Percentiles rank a stretch among this genome's conserved stretches.
phyloP scores from a whole-genome alignment of 306 rosid genomes.

The Gleditsia sinensis region DNA sequence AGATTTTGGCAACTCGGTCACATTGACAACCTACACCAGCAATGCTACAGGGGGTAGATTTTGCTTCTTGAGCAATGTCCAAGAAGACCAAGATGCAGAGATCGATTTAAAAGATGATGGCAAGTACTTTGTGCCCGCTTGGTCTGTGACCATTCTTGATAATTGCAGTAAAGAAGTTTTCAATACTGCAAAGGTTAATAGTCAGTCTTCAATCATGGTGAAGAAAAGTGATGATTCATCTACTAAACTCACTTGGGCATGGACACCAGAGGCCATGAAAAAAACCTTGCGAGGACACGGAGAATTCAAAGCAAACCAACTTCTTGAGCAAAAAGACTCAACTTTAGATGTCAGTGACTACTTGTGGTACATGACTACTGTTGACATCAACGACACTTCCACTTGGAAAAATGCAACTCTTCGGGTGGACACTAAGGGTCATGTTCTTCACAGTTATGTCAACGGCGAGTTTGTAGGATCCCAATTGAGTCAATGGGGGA shows the following conservation, averaged over 20 bases:
- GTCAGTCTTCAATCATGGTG: not conserved
- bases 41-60: not conserved
- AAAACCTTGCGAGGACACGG: not conserved
- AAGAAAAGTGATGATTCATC: not conserved
- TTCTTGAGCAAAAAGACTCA: slow-evolving; percentile 10
- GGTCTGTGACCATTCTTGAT: slow-evolving; percentile 32
- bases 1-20: not conserved
- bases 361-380: slow-evolving; percentile 24
- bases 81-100: not conserved
- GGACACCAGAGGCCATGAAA: slow-evolving; percentile 3
- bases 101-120: not conserved
- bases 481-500: not conserved
- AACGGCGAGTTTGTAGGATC: not conserved
- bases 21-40: not conserved
- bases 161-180: slow-evolving; percentile 30
- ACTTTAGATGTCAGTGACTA: slow-evolving; percentile 8
- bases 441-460: slow-evolving; percentile 19
- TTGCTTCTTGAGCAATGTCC: not conserved
- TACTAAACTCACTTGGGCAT: slow-evolving; percentile 1
- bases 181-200: slow-evolving; percentile 35
- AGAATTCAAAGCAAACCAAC: not conserved
- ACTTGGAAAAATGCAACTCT: not conserved
- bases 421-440: not conserved
- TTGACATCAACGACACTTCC: not conserved
- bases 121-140: slow-evolving; percentile 25